These are phyloP conservation scores for Mortierella sp. DNA, from an alignment of 371 early-diverging fungal species.

Conservation along the genomic window DNA sequence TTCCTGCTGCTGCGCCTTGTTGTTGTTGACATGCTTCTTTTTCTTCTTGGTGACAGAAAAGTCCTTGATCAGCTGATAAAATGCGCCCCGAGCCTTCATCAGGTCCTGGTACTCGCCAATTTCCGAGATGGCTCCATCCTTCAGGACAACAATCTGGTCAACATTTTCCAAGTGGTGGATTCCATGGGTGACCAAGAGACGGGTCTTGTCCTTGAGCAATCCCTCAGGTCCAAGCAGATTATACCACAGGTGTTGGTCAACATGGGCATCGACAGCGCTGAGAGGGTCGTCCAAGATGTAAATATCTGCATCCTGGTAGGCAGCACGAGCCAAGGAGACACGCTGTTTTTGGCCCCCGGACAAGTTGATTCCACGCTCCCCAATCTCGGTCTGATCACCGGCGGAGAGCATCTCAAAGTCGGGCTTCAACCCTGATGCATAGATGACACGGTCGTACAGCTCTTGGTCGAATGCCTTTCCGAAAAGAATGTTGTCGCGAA, in stretches of 20 bases:
- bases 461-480: conserved; percentile 82
- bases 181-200: conserved; percentile 95
- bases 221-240: conserved; percentile 86
- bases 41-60: conserved; percentile 33
- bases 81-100: conserved; percentile 44
- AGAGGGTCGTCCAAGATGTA: conserved; percentile 63
- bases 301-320: conserved; percentile 68
- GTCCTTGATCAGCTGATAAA: conserved; percentile 68
- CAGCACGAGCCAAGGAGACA: conserved; percentile 73
- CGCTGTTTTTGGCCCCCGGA: conserved; percentile 89
- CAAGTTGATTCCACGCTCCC: conserved; percentile 92
- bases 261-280: conserved; percentile 94
- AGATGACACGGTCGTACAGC: conserved; percentile 79
- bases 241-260: conserved; percentile 83
- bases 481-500: conserved; percentile 95
- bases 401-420: conserved; percentile 85
- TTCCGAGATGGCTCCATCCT: conserved; percentile 81
- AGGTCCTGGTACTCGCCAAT: conserved; percentile 65
- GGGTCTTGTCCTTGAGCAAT: conserved; percentile 81
- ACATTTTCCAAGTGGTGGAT: conserved; percentile 83
- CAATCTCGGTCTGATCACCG: conserved; percentile 93
- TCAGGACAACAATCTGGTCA: conserved; percentile 83
- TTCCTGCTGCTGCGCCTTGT: conserved; percentile 18
- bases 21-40: conserved; percentile 33
- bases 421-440: conserved; percentile 75